A percentile compares a stretch with the other conserved stretches of the same genome.
These are phyloP conservation scores for Chrysophaeum taylorii DNA, from an alignment of 352 stramenopile genomes.

Conservation along the genomic window DNA sequence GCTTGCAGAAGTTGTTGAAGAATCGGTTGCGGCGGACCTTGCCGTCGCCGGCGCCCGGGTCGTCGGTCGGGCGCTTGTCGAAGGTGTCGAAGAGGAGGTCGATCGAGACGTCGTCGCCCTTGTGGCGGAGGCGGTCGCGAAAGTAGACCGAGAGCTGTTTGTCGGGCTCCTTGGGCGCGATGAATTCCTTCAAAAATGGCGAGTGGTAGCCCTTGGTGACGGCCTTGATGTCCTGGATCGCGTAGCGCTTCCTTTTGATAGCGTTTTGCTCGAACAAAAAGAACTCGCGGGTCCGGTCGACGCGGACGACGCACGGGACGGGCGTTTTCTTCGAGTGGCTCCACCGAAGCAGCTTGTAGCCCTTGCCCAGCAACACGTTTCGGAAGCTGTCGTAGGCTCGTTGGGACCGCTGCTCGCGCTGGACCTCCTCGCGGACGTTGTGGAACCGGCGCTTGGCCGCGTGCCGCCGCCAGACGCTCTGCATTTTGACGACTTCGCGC, in stretches of 20 bases:
- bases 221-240: neutral
- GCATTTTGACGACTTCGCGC: neutral
- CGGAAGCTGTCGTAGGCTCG: slow-evolving; percentile 9
- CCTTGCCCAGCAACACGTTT: neutral
- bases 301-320: neutral
- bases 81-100: slow-evolving; percentile 5
- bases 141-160: neutral
- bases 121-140: neutral
- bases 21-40: neutral
- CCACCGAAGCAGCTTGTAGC: neutral
- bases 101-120: neutral
- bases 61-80: neutral
- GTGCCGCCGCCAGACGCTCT: neutral
- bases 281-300: neutral
- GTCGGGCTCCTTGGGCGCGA: neutral
- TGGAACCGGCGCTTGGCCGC: neutral
- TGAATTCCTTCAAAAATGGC: neutral
- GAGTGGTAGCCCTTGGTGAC: neutral
- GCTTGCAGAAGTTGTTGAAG: slow-evolving; percentile 5
- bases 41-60: neutral
- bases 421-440: neutral
- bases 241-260: neutral
- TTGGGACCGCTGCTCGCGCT: neutral
- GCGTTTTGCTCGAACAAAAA: neutral
- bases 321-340: neutral